phyloP scores from a whole-genome alignment of 495 filamentous ascomycete species.

The Immersiella caudata region DNA sequence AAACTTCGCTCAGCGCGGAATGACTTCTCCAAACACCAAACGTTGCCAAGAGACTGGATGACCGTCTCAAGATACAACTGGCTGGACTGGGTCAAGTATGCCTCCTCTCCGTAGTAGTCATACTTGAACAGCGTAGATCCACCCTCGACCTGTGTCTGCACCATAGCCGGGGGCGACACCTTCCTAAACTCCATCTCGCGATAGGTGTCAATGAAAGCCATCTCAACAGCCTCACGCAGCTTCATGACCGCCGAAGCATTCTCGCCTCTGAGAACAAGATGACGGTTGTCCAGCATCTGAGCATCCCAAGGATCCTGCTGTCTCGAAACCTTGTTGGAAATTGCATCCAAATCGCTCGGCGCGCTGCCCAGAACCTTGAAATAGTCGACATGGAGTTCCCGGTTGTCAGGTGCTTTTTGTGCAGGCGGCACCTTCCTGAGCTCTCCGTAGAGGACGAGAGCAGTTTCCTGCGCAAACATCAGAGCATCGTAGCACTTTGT shows the following conservation, averaged over 20 bases:
- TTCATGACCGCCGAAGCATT: slow-evolving; percentile 86
- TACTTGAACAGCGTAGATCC: slow-evolving; percentile 92
- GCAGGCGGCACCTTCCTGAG: slow-evolving; percentile 81
- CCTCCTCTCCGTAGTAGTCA: slow-evolving; percentile 91
- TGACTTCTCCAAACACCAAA: slow-evolving; percentile 97
- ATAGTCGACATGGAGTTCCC: slow-evolving; percentile 94
- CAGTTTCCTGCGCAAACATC: slow-evolving; percentile 85
- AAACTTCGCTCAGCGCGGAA: slow-evolving; percentile 97
- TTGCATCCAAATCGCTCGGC: slow-evolving; percentile 81
- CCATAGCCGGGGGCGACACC: slow-evolving; percentile 91
- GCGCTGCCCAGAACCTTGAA: slow-evolving; percentile 84
- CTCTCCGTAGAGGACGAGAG: slow-evolving; percentile 84
- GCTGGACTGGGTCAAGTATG: slow-evolving; percentile 95
- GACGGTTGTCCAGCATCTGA: slow-evolving; percentile 84
- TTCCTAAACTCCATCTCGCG: slow-evolving; percentile 77
- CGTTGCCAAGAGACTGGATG: slow-evolving; percentile 85
- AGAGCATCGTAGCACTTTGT: slow-evolving; percentile 91
- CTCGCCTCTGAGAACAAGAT: slow-evolving; percentile 90
- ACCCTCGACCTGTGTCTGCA: slow-evolving; percentile 98
- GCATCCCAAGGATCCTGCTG: slow-evolving; percentile 71
- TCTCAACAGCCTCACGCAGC: slow-evolving; percentile 80
- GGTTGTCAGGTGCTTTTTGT: slow-evolving; percentile 78
- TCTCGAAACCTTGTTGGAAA: slow-evolving; percentile 84
- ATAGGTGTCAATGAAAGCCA: slow-evolving; percentile 82
- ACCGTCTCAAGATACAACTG: slow-evolving; percentile 98